Base-by-base conservation (phyloP, 2,329 filamentous ascomycete species). In the Rhynchosporium secalis region DNA sequence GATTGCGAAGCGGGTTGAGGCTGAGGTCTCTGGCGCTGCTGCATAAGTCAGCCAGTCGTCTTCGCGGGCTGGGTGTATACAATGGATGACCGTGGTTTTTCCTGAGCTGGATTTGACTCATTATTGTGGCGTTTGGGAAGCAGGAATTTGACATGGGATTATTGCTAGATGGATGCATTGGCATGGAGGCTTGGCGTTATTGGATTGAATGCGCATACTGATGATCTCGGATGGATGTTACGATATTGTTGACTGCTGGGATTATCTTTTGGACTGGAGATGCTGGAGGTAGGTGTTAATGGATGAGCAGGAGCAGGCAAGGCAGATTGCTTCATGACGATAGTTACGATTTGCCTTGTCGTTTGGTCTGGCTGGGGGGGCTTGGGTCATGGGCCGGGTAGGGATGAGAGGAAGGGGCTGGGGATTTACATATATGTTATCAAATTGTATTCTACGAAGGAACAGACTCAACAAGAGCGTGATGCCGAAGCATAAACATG, bases 1-100 rank as follows among this genome's bases (percentile, higher is more conserved):
- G 48, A 62, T 73, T 51, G 68, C 69, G 33, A 66, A 63, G 57
- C 63, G 60, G 57, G 58, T 63, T 33, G 68, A 70, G 48, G 48
- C 28, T n/a, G 62, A 60, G 5, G 26, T 3, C 26, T n/a, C 20
- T 41, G 45, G 41, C 40, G 31, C 38, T 20, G 31, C 31, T 9
- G 59, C 56, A 29, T 52, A 43, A 56, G 26, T 10, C 33, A 56
- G 26, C 33, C 33, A 1, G 9, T 41, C 15, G 28, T 31, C 9
- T 31, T 4, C 6, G 38, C 3, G 26, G 48, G 31, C 15, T 52
- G n/a, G 6, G 31, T 52, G 31, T 52, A 26, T 52, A 52, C 49
- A 43, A 57, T 20, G 20, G 20, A 20, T 20, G 20, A 20, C 20
- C 20, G 20, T 20, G 20, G 20, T 20, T 1, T 20, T 20, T 20